These are phyloP conservation scores for Eucalyptus grandis DNA, from an alignment of 345 rosid genomes.

Conservation along the genomic window DNA sequence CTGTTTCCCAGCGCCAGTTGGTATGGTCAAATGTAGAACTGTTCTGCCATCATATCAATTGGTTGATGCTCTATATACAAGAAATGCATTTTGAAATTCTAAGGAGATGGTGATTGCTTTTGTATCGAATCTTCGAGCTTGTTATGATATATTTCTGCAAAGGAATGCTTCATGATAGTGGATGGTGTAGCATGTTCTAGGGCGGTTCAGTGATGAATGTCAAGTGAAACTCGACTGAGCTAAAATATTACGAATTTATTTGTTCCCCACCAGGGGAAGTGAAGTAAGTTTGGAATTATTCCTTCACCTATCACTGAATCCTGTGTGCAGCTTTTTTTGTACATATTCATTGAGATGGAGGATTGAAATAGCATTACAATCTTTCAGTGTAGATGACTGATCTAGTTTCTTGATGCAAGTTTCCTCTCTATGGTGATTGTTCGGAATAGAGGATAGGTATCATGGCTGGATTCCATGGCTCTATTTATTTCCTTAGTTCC, in stretches of 20 bases:
- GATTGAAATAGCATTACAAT: neutral
- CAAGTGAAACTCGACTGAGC: neutral
- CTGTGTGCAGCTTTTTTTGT: neutral
- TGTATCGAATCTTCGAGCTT: neutral
- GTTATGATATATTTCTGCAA: neutral
- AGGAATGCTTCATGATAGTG: neutral
- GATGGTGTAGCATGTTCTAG: neutral
- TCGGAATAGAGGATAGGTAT: neutral
- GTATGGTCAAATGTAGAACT: constrained; percentile 7
- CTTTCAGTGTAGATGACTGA: neutral
- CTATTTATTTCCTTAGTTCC: neutral
- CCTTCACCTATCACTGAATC: neutral
- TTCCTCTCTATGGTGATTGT: neutral
- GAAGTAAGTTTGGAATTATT: neutral
- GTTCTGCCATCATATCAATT: constrained; percentile 2
- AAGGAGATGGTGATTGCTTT: neutral
- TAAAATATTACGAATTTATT: neutral
- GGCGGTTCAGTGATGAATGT: neutral
- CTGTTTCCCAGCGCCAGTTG: neutral
- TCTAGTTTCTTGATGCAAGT: neutral
- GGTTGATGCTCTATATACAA: neutral
- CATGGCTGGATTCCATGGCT: neutral
- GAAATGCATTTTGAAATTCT: neutral
- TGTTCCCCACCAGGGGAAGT: neutral
- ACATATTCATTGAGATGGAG: neutral